These are phyloP conservation scores for Claviceps paspali DNA, from an alignment of 2,329 filamentous ascomycete genomes.

Conservation along the genomic window DNA sequence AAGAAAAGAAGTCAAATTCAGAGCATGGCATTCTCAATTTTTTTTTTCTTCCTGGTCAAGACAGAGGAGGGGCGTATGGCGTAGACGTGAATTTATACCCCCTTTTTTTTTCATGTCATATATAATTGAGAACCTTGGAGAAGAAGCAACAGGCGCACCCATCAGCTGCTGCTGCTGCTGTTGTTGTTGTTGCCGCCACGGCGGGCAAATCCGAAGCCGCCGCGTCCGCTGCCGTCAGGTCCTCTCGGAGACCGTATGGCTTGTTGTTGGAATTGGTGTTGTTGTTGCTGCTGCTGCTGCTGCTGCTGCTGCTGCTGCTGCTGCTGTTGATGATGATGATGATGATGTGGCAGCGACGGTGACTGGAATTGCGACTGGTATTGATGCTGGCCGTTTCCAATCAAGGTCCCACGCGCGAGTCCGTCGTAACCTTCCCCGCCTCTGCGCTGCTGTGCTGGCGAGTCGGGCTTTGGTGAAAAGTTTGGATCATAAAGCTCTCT, in stretches of 20 bases:
- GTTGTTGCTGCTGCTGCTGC: conserved; percentile 15
- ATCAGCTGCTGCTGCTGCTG: conserved; percentile 27
- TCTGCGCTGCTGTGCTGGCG: conserved; percentile 27
- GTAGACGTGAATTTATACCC: conserved; percentile 9
- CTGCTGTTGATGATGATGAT: too few relatives aligned
- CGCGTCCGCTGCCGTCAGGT: conserved; percentile 61
- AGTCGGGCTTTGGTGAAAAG: conserved; percentile 49
- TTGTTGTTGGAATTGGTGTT: too few relatives aligned
- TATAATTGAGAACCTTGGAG: background rate
- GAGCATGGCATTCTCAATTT: background rate
- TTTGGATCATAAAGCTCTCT: conserved; percentile 67
- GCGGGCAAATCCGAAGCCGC: conserved; percentile 60
- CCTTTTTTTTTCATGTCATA: too few relatives aligned
- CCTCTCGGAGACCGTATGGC: conserved; percentile 62
- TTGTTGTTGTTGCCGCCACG: conserved; percentile 39
- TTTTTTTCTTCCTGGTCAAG: background rate
- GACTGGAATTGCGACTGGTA: background rate
- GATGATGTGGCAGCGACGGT: background rate
- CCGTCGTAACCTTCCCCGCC: conserved; percentile 24
- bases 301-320: too few relatives aligned
- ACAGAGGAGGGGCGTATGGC: conserved; percentile 4
- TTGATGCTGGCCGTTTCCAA: conserved; percentile 29
- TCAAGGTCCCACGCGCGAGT: conserved; percentile 14
- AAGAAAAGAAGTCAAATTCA: background rate
- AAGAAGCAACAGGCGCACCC: background rate